Base-by-base conservation (phyloP, 1,139 yeast species). In the Zygotorulaspora mrakii region DNA sequence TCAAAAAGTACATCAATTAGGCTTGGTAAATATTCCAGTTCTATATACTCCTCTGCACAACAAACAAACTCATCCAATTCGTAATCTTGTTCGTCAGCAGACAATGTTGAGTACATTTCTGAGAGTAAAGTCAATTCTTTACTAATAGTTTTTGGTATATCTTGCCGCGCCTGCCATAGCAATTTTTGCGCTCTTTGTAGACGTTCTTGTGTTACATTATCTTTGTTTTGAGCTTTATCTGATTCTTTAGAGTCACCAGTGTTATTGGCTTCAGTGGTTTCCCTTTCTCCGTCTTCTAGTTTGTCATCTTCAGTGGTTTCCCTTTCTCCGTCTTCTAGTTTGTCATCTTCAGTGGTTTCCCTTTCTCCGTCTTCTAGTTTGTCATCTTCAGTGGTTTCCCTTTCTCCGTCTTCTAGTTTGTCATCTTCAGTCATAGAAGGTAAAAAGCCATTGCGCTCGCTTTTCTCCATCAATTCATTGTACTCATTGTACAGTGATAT, bases 41-140 rank as follows among this genome's bases (percentile, higher is more conserved):
- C 65, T 27, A 61, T 61, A 34, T 61, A 62, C 38, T 60, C 64
- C 32, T 62, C 66, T 2, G 66, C 66, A 39, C 64, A 59, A 37
- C 62, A 55, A 3, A 62, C 66, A 48, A 62, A 62, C 39, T 61
- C 64, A 40, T 60, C 64, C 16, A 62, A 38, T 40, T 60, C 61
- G 29, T 54, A 61, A 39, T 62, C 66, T 42, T 62, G 66, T 42
- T 62, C 66, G 37, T 59, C 64, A 2, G 64, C 62, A 10, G 62
- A 58, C 26, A 59, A 43, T 1, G 64, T 58, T 1, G 63, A 56
- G 36, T 61, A 62, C 63, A 62, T 59, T 31, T 61, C 64, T 6
- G 64, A 59, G 8, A 62, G 42, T 17, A 61, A 42, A 6, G 64
- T 59, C 12, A 62, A 36, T 43, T 60, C 62, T 40, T 60, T 59